Base-by-base conservation (phyloP, 495 filamentous ascomycete species). In the Ramalina peruviana region DNA sequence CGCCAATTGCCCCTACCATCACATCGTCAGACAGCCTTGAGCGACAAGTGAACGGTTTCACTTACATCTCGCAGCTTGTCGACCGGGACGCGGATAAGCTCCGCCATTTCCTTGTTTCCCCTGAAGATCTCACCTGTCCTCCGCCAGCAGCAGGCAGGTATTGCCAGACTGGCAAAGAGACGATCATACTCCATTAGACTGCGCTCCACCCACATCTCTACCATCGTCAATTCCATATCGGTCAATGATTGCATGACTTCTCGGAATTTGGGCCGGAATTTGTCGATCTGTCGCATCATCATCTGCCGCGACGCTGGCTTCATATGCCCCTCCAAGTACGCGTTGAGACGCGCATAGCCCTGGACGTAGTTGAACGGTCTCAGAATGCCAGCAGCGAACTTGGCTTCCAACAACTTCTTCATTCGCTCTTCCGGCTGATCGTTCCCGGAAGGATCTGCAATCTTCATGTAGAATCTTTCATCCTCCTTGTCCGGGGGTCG, bases 331-430 rank as follows among this genome's bases (percentile, higher is more conserved):
- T 93, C 86, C 79, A 98, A 92, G 61, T 95, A 97, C 50, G 76
- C 76, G 45, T 87, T 83, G 33, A 98, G 68, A 17, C 88, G 74
- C 7, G 87, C 85, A 59, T 97, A 98, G 11, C 93, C 92, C 58
- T 94, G 93, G 54, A 95, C 83, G 65, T 98, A 97, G 64, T 95
- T 96, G 73, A 97, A 98, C 9, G 92, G 92, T 60, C 88, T 88
- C 54, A 98, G 70, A 55, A 98, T 72, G 4, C 92, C 92, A 2
- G 92, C 92, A 58, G 95, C 88, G 59, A 90, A 88, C 62, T 98
- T 98, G 41, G 93, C 92, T 63, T 84, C 83, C 48, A 98, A 76
- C 1, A 98, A 81, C 57, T 88, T 87, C 63, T 92, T 85, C 86
- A 97, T 93, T 50, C 93, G 81, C 62, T 94, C 85, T 65, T 94